Base-by-base conservation (phyloP, 768 basidiomycete genomes). In the Pleurotus tuoliensis region DNA sequence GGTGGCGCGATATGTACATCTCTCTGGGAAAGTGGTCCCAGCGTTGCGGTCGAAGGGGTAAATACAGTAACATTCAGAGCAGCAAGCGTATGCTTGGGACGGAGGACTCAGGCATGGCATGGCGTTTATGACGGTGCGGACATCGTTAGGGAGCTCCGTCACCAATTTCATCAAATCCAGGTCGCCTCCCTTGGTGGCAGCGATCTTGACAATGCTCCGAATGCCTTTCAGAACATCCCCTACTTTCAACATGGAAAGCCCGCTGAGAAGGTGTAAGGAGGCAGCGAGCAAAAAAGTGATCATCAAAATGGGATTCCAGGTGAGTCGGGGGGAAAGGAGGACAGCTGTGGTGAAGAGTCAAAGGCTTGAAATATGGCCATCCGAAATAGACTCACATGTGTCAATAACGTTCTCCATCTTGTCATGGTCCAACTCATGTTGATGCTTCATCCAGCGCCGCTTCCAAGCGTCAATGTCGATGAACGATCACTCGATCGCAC, bases 1-100 rank as follows among this genome's bases (percentile, higher is more conserved):
- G 22, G 61, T 57, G 13, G 58, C 41, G 3, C 39, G 22, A 30
- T 48, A n/a, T 1, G 55, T 56, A 37, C 55, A 56, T 8, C 16
- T 16, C n/a, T 46, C 37, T 2, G 55, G 55, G 20, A 48, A 56
- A 5, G 55, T 9, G 5, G 9, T 27, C 4, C 24, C 20, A 25
- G 34, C 16, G 13, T 34, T 27, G 6, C 13, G 12, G 11, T 48
- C 27, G 25, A 13, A 34, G 16, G 46, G 45, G 34, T 56, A 56
- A 27, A 44, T 48, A 30, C 15, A 25, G 47, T 47, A 56, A 16
- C 55, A 56, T 25, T 48, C 25, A 8, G 55, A 45, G 24, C 55
- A 56, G 22, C 55, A 56, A 5, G 47, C 55, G 34, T 49, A 56
- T 20, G 46, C 47, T 39, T 56, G 30, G 1, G 55, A 47, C 6